Base-by-base conservation (phyloP, 495 filamentous ascomycete species). In the Neurospora sp. region DNA sequence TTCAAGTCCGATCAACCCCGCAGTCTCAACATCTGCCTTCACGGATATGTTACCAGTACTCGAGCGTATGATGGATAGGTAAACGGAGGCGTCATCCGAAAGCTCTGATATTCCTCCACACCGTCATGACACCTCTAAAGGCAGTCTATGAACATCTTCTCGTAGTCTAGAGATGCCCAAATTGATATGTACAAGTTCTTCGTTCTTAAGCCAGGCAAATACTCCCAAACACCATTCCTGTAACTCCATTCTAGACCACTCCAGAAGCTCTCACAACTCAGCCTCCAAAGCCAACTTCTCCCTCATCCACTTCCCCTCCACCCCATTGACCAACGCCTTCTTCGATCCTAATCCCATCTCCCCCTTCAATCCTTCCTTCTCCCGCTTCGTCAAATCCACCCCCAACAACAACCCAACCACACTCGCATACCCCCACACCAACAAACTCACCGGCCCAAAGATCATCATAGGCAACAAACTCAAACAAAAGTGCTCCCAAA, bases 381-480 rank as follows among this genome's bases (percentile, higher is more conserved):
- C 3, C 14, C 0, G 1, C 54, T 1, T 66, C 12, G 14, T 35
- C 7, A 66, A 66, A 66, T 66, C 54, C 2, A 66, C 27, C 54
- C 54, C 54, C 23, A 35, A 8, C 27, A 66, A 2, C 27, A 18
- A 0, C 54, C 27, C 27, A 14, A 59, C 54, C 1, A 31, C 14
- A 16, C 6, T 9, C 4, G 54, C 54, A 66, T 66, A 66, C 1
- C 69, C 7, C 39, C 66, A 81, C 4, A 77, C 70, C 2, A 76
- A 20, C 38, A 81, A 72, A 71, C 77, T 79, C 16, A 79, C 74
- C 1, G 72, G 75, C 8, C 80, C 79, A 74, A 81, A 81, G 9
- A 81, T 77, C 38, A 78, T 44, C 78, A 82, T 81, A 2, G 80
- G 80, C 20, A 81, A 38, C 62, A 73, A 18, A 11, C 69, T 71